Evolutionary conservation across 441 rosid genomes (phyloP).

Genomic region (Melastoma candidum): DNA sequence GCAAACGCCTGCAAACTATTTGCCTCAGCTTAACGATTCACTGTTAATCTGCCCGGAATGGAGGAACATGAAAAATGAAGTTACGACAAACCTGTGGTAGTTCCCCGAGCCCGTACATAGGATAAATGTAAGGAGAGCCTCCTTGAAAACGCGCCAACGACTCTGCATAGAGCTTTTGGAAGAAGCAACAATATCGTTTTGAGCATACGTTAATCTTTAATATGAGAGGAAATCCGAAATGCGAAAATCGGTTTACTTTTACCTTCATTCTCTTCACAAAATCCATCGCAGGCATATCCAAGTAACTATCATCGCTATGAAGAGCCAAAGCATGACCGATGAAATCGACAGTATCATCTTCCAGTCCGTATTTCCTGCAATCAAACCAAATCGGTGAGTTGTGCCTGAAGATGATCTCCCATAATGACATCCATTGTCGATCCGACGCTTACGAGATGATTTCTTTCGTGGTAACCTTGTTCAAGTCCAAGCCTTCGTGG

Average conservation of each 20-base stretch:
- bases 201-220: no score
- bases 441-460: conserved; percentile 38
- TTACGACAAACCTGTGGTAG: conserved; percentile 46
- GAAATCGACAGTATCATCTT: conserved; percentile 65
- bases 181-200: no score
- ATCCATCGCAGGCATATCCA: conserved; percentile 56
- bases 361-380: conserved; percentile 56
- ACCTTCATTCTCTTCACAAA: conserved; percentile 67
- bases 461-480: conserved; percentile 57
- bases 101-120: conserved; percentile 66
- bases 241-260: not conserved
- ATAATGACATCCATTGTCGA: no score
- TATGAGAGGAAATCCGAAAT: not conserved
- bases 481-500: conserved; percentile 57
- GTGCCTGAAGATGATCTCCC: no score
- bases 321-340: conserved; percentile 79
- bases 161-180: conserved; percentile 51
- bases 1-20: conserved; percentile 45
- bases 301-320: conserved; percentile 42
- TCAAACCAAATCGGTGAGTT: no score
- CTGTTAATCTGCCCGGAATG: no score
- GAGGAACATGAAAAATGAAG: conserved; percentile 2
- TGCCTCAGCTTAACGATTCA: conserved; percentile 6
- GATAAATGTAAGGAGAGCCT: conserved; percentile 67
- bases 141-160: conserved; percentile 70